Evolutionary conservation across 176 grass and related monocot genomes (phyloP).

Genomic region (Eragrostis curvula): DNA sequence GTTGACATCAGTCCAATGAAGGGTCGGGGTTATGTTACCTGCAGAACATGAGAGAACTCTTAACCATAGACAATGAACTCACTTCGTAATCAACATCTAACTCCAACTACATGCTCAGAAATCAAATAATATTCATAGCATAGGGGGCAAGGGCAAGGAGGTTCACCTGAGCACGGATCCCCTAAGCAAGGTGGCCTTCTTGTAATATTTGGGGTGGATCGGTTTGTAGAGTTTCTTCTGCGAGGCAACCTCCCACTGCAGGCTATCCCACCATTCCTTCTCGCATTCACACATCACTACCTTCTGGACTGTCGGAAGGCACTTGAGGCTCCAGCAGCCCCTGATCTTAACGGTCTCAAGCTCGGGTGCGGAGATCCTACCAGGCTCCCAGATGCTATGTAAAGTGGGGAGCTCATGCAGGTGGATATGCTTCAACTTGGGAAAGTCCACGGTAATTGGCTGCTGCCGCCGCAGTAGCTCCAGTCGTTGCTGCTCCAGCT

Average conservation of each 20-base stretch:
- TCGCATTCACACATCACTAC: constrained; percentile 9
- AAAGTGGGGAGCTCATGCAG: constrained; percentile 11
- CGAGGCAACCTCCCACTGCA: neutral
- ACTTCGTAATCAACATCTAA: neutral
- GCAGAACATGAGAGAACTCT: neutral
- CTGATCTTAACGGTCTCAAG: constrained; percentile 17
- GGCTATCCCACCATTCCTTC: constrained; percentile 28
- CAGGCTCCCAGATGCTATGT: neutral
- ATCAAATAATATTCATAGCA: neutral
- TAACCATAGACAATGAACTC: neutral
- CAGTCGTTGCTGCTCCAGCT: too few relatives aligned
- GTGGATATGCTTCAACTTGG: neutral
- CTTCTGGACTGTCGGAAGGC: neutral
- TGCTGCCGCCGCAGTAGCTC: too few relatives aligned
- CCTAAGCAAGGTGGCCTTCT: neutral
- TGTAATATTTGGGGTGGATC: neutral
- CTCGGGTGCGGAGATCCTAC: neutral
- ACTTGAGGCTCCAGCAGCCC: constrained; percentile 41
- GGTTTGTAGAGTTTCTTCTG: neutral
- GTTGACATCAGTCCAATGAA: neutral
- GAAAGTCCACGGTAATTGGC: neutral
- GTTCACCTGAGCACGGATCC: constrained; percentile 12
- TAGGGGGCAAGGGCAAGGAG: neutral
- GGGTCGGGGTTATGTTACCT: neutral
- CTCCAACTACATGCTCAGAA: neutral